Percentiles rank a stretch among this genome's conserved stretches.
Evolutionary conservation across 495 filamentous ascomycete species (phyloP).

Genomic region (Aspergillus heteromorphus): DNA sequence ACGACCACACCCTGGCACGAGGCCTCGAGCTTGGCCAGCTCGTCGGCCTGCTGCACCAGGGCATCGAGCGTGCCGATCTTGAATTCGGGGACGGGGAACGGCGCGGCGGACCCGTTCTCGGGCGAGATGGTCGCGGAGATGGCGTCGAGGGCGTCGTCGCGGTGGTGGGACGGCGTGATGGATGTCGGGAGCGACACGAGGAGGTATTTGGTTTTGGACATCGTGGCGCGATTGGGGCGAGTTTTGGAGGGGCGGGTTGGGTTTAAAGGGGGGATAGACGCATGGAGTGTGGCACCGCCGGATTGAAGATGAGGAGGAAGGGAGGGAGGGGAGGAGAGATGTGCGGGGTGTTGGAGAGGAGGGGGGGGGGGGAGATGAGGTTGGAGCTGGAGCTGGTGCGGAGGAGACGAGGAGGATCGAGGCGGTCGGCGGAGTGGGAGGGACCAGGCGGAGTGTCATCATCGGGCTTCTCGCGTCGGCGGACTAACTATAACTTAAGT

Average conservation of each 20-base stretch:
- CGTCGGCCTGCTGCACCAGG: slow-evolving; percentile 94
- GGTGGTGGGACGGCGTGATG: slow-evolving; percentile 64
- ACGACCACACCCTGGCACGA: slow-evolving; percentile 75
- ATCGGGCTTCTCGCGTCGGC: too few species aligned
- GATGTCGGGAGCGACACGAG: slow-evolving; percentile 72
- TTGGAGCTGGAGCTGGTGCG: not conserved
- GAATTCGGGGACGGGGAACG: slow-evolving; percentile 84
- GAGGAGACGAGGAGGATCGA: not conserved
- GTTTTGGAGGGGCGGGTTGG: too few species aligned
- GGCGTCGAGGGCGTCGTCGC: slow-evolving; percentile 73
- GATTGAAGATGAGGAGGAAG: not conserved
- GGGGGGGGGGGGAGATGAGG: slow-evolving; percentile 2
- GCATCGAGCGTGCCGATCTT: slow-evolving; percentile 97
- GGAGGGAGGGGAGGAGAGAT: not conserved
- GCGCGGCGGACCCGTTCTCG: slow-evolving; percentile 70
- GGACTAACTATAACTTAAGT: too few species aligned
- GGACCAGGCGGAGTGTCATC: too few species aligned
- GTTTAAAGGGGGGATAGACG: not conserved
- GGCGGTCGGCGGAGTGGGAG: not conserved
- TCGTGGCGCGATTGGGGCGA: slow-evolving; percentile 23
- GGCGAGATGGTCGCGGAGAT: slow-evolving; percentile 64
- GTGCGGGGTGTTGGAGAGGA: not conserved
- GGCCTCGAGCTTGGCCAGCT: slow-evolving; percentile 78
- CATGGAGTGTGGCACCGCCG: not conserved
- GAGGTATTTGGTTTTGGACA: slow-evolving; percentile 63